Conservation (phyloP, 2,329 filamentous ascomycete genomes). For the Aspergillus pseudonomiae region DNA sequence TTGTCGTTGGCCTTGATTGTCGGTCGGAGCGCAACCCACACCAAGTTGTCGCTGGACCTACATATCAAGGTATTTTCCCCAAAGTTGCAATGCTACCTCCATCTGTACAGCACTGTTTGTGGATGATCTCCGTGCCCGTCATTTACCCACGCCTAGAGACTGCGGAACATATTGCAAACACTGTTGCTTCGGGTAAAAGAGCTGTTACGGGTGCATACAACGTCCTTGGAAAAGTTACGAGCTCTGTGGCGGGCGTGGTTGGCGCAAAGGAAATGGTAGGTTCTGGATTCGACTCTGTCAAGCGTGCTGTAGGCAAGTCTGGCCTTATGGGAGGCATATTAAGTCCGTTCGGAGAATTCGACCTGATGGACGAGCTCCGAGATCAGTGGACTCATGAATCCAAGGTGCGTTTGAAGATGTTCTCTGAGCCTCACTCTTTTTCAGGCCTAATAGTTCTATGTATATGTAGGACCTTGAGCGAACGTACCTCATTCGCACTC, state of each 20-base stretch:
- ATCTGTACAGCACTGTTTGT: constrained; percentile 93
- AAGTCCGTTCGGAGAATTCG: constrained; percentile 94
- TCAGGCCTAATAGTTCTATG: not conserved
- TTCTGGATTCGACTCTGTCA: constrained; percentile 90
- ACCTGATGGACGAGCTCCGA: constrained; percentile 88
- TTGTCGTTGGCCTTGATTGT: constrained; percentile 86
- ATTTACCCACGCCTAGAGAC: constrained; percentile 90
- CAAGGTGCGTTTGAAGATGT: constrained; percentile 59
- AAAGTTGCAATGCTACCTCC: constrained; percentile 89
- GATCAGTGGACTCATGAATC: constrained; percentile 99
- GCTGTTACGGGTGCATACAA: constrained; percentile 97
- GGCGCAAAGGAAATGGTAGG: constrained; percentile 92
- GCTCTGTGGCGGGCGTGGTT: constrained; percentile 91
- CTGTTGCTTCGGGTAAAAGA: constrained; percentile 92
- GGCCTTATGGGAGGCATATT: constrained; percentile 95
- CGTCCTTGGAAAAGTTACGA: constrained; percentile 90
- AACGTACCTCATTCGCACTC: constrained; percentile 92
- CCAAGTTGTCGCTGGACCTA: constrained; percentile 92
- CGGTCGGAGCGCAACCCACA: constrained; percentile 87
- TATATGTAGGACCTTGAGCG: constrained; percentile 75
- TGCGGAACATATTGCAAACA: constrained; percentile 87
- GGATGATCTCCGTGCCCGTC: constrained; percentile 90
- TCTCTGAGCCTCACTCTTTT: not conserved
- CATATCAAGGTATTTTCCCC: constrained; percentile 95
- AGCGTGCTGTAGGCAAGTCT: constrained; percentile 93